These are phyloP conservation scores for Trapa bicornis DNA, from an alignment of 345 rosid genomes.

Conservation along the genomic window DNA sequence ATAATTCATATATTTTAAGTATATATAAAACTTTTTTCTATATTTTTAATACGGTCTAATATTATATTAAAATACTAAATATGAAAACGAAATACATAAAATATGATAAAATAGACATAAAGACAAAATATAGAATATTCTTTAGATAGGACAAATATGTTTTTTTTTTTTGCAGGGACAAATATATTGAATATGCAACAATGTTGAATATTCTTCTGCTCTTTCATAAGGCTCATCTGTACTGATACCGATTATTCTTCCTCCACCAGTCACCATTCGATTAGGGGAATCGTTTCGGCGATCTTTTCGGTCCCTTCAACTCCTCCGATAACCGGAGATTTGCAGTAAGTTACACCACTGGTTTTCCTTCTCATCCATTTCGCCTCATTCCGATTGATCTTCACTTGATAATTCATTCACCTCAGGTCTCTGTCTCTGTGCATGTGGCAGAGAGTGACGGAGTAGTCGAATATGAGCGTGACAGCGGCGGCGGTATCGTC, in stretches of 20 bases:
- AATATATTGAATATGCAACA: not conserved
- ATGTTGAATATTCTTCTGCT: not conserved
- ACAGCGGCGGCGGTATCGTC: not conserved
- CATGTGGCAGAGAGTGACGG: not conserved
- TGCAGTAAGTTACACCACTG: not conserved
- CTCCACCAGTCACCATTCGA: not conserved
- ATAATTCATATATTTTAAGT: too few relatives aligned
- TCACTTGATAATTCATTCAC: not conserved
- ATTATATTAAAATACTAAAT: too few relatives aligned
- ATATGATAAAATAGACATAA: too few relatives aligned
- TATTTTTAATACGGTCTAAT: too few relatives aligned
- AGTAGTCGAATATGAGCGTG: not conserved
- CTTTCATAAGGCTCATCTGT: not conserved
- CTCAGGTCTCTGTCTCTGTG: not conserved
- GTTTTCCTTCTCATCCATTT: not conserved
- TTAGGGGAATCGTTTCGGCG: not conserved
- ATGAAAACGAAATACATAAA: too few relatives aligned
- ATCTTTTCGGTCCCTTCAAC: not conserved
- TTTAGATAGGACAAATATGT: too few relatives aligned
- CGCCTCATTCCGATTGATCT: not conserved
- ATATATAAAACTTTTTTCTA: too few relatives aligned
- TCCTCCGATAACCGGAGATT: not conserved
- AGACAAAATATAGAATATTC: too few relatives aligned
- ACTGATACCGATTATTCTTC: not conserved
- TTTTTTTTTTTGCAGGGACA: not conserved